phyloP scores from a whole-genome alignment of 225 moss, liverwort and hornwort genomes.

The Marchantia paleacea region DNA sequence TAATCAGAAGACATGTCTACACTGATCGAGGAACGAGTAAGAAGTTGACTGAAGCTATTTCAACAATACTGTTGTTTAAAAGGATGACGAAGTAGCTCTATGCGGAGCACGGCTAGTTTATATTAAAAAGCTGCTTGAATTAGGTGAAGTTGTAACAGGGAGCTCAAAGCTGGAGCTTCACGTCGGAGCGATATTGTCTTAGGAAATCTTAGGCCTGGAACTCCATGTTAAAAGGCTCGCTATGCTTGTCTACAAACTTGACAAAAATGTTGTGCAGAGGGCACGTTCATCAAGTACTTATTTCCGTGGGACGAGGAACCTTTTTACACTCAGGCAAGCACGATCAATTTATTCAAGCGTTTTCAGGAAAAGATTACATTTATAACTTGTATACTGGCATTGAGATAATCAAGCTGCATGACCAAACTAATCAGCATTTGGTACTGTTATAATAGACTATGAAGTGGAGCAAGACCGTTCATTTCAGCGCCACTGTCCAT shows the following conservation, averaged over 20 bases:
- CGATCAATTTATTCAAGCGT: not conserved
- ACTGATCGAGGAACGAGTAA: not conserved
- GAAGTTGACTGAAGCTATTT: not conserved
- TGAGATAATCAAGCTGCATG: not conserved
- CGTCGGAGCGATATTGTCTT: no score
- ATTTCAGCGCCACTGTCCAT: constrained; percentile 37
- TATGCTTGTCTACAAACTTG: no score
- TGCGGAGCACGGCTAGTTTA: not conserved
- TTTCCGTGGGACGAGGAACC: constrained; percentile 38
- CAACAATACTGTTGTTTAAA: not conserved
- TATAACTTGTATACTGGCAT: not conserved
- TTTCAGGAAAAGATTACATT: not conserved
- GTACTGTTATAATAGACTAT: constrained; percentile 26
- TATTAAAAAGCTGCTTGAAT: not conserved
- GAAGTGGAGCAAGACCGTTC: constrained; percentile 33
- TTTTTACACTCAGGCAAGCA: constrained; percentile 36
- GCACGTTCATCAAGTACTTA: constrained; percentile 36
- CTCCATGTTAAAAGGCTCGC: no score
- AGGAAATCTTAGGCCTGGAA: no score
- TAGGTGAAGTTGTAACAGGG: not conserved
- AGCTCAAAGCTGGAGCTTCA: no score
- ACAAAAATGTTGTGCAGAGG: constrained; percentile 24
- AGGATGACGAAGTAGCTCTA: not conserved
- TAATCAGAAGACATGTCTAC: not conserved
- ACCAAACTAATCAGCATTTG: not conserved